Evolutionary conservation across 192 early-diverging fungal species (phyloP).

Genomic region (Podila epicladia): DNA sequence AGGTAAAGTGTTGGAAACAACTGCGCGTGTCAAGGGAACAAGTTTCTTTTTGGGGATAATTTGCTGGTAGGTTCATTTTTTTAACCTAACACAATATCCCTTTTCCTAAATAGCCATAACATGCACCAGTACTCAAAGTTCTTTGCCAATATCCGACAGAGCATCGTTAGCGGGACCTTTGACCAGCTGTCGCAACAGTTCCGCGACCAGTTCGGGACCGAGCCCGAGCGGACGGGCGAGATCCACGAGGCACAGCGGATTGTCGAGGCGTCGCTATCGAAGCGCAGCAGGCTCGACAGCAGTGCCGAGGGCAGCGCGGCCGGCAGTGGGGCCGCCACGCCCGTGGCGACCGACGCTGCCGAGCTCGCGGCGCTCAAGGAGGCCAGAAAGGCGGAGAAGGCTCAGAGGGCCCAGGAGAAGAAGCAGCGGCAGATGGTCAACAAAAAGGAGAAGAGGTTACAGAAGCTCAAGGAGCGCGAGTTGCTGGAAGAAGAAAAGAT

Average conservation of each 20-base stretch:
- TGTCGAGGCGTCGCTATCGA: constrained; percentile 25
- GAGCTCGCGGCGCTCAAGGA: constrained; percentile 5
- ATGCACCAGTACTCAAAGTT: constrained; percentile 50
- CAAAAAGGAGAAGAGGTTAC: constrained; percentile 15
- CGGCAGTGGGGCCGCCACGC: not conserved
- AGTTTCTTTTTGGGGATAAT: not conserved
- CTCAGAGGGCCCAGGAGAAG: constrained; percentile 1
- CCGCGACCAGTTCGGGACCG: constrained; percentile 15
- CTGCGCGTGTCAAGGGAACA: not conserved
- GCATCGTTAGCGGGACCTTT: constrained; percentile 42
- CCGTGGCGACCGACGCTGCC: not conserved
- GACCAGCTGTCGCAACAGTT: constrained; percentile 19
- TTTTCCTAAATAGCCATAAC: constrained; percentile 36
- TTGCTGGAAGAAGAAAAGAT: not conserved
- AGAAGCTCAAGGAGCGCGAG: constrained; percentile 1
- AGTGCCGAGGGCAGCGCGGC: not conserved
- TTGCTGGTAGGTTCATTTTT: not conserved
- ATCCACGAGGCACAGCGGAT: constrained; percentile 25
- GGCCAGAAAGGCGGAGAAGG: constrained; percentile 4
- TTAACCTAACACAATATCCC: not conserved
- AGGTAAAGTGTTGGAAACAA: constrained; percentile 39
- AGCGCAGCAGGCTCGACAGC: constrained; percentile 15
- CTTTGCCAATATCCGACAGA: constrained; percentile 37
- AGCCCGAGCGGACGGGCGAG: constrained; percentile 34
- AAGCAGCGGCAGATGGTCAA: not conserved